phyloP scores from a whole-genome alignment of 495 filamentous ascomycete species.

The Aspergillus affinis region DNA sequence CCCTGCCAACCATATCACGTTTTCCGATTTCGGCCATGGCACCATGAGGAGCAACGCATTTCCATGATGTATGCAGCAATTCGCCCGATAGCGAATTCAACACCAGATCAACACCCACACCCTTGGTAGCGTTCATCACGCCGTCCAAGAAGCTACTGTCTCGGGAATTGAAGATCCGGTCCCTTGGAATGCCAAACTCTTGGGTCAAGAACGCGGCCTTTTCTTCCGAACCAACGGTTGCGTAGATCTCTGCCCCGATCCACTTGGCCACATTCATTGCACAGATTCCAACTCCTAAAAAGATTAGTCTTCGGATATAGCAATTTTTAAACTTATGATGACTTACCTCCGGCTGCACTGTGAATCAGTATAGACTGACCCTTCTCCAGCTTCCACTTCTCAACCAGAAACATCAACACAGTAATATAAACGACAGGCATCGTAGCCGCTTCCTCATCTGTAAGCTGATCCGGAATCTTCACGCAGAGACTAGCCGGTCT shows the following conservation, averaged over 20 bases:
- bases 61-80: conserved; percentile 48
- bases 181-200: conserved; percentile 32
- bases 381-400: conserved; percentile 18
- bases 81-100: conserved; percentile 52
- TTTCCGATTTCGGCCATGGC: conserved; percentile 50
- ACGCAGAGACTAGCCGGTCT: conserved; percentile 7
- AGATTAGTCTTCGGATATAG: neutral
- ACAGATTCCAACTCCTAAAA: conserved; percentile 17
- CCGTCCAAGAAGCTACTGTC: conserved; percentile 43
- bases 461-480: conserved; percentile 24
- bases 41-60: conserved; percentile 52
- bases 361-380: conserved; percentile 27
- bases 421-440: conserved; percentile 42
- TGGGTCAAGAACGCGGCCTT: conserved; percentile 37
- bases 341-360: conserved; percentile 23
- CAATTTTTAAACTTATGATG: too few species aligned
- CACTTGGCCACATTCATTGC: conserved; percentile 19
- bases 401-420: conserved; percentile 33
- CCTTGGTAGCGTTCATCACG: conserved; percentile 47
- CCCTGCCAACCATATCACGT: conserved; percentile 20
- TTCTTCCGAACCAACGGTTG: conserved; percentile 43
- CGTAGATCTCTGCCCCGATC: conserved; percentile 33
- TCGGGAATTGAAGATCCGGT: conserved; percentile 54
- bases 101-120: conserved; percentile 51
- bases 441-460: conserved; percentile 32